Evolutionary conservation across 1,139 yeast species (phyloP), one percentile per base, ranked within the genome.

Genomic region (Candida glucosophila): DNA sequence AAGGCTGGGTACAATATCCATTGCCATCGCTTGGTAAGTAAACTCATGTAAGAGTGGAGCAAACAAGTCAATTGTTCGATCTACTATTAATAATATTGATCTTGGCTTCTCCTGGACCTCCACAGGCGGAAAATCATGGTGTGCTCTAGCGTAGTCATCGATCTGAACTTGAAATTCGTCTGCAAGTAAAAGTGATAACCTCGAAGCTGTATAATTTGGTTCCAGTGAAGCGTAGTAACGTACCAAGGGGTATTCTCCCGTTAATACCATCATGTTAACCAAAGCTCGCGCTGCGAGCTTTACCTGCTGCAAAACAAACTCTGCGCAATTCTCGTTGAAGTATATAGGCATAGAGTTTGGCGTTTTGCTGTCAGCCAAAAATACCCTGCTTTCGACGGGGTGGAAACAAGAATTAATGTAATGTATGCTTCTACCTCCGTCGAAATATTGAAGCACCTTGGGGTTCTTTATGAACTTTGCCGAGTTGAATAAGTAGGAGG

Each of bases 21-120:
- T 77, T 10, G 90, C 81, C 83, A 88, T 78, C 5, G 96, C 90
- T 51, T 90, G 95, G 50, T 86, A 92, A n/a, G 80, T 73, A 52
- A 88, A 85, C 47, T 86, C 95, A 50, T 90, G 98, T 28, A 88
- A 53, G 25, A 92, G 49, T 0, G 97, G 95, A 4, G 94, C 82
- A 43, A 73, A 72, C 30, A 81, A 61, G 49, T 92, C 98, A 47
- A 86, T 49, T 1, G 94, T 68, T 34, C 99, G 65, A 51, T 90
- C 98, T 5, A 82, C 61, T 17, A 90, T 73, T 26, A 90, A 51
- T 39, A 88, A 65, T 1, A 83, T 66, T 0, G 95, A 72, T 37
- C 95, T 65, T 11, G 82, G 83, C 36, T 78, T 61, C 25, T 65
- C 60, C 24, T 68, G 65, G n/a, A 58, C 57, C 2, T 67, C 61